phyloP scores from a whole-genome alignment of 176 grass and related monocot genomes.

The Musa troglodytarum region DNA sequence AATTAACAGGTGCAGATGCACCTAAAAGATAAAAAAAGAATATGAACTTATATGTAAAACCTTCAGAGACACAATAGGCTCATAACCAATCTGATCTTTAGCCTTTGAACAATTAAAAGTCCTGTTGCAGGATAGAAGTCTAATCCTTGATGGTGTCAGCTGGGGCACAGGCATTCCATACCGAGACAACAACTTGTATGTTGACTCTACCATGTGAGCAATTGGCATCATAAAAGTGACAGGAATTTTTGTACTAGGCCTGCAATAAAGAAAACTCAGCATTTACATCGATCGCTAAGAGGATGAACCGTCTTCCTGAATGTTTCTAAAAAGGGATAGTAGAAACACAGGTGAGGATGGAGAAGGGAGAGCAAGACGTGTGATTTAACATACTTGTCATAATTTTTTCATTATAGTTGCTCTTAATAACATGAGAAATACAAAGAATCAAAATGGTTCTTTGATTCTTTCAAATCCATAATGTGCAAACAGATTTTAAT shows the following conservation, averaged over 20 bases:
- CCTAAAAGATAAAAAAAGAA: conserved; percentile 3
- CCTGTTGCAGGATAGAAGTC: conserved; percentile 84
- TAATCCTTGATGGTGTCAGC: conserved; percentile 92
- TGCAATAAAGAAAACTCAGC: conserved; percentile 29
- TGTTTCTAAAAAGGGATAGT: background rate
- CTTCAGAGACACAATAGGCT: conserved; percentile 88
- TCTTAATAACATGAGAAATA: too few species aligned
- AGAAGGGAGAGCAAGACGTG: too few species aligned
- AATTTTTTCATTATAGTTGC: too few species aligned
- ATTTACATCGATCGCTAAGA: background rate
- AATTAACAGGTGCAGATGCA: background rate
- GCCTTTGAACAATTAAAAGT: conserved; percentile 84
- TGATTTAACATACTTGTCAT: too few species aligned
- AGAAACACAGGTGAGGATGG: background rate
- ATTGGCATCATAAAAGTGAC: conserved; percentile 87
- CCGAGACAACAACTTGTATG: conserved; percentile 57
- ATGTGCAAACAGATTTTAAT: too few species aligned
- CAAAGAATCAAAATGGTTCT: too few species aligned
- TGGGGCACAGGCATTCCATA: conserved; percentile 97
- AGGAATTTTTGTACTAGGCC: conserved; percentile 88
- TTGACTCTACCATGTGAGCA: conserved; percentile 80
- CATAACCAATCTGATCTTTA: conserved; percentile 85
- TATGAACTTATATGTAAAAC: conserved; percentile 27
- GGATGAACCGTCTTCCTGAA: background rate
- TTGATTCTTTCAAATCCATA: background rate